phyloP scores from a whole-genome alignment of 108 stramenopile genomes.

The Skeletonema tropicum region DNA sequence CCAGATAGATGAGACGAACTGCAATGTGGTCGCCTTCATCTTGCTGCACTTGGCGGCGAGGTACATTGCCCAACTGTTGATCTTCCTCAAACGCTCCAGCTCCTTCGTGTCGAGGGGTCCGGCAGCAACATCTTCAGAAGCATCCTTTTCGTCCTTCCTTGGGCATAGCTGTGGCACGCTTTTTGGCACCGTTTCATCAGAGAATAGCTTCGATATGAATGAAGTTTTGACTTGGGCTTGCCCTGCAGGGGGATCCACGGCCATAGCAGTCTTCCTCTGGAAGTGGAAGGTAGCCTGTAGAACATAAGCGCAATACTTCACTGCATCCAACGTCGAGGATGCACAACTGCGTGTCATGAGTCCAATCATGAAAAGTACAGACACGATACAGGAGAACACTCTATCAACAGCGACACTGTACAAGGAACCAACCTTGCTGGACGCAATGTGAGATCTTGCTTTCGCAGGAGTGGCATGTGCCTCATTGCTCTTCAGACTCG shows the following conservation, averaged over 20 bases:
- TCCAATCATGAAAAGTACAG: background rate
- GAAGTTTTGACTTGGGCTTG: background rate
- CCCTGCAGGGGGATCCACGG: background rate
- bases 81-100: background rate
- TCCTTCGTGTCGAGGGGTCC: background rate
- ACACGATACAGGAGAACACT: background rate
- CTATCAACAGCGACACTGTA: background rate
- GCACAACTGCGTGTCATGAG: background rate
- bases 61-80: background rate
- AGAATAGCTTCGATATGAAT: background rate
- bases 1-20: background rate
- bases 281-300: too few species aligned
- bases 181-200: background rate
- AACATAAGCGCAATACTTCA: background rate
- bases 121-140: background rate
- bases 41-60: background rate
- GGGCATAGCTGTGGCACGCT: background rate
- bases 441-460: background rate
- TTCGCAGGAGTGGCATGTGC: background rate
- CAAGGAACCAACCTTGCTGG: background rate
- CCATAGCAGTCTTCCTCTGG: too few species aligned
- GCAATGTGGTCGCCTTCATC: background rate
- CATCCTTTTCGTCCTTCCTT: background rate
- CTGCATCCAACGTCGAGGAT: background rate
- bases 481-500: background rate